Evolutionary conservation across 805 yeast genomes (phyloP), one percentile per base, ranked within the genome.

Genomic region (Saccharomycopsis sp.): DNA sequence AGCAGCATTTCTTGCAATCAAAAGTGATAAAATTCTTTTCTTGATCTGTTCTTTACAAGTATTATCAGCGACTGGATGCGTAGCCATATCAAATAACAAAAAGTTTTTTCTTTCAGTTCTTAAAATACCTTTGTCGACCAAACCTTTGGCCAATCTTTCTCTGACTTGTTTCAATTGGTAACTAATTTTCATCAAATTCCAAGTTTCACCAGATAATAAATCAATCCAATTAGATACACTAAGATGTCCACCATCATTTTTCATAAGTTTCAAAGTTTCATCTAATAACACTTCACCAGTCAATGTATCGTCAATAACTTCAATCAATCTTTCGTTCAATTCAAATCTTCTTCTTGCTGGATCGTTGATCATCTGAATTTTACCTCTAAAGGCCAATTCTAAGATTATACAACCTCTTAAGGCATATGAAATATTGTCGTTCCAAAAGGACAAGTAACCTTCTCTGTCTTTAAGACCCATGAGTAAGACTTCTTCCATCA

Each of bases 151-250:
- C 49, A 92, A 69, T 52, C 98, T 72, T 62, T 92, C 98, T 56
- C 98, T 76, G 4, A 92, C 98, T 64, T 92, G 98, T 57, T 92
- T 92, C 59, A 92, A 72, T 63, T 92, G 98, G 64, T 89, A 92
- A 55, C 80, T 82, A 52, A 89, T 87, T 58, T 92, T 92, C 74
- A 88, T 72, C 51, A 92, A 64, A 61, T 89, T 92, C 98, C 98
- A 92, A 4, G 98, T 92, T 60, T 92, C 98, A 34, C 94, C 98
- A 47, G 87, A 75, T 47, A 92, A 70, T 44, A 89, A 70, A 58
- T 92, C 97, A 51, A 92, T 85, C 98, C 98, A 92, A 49, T 78
- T 78, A 31, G 82, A 71, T 33, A 92, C 88, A 26, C 86, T 73
- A 53, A 85, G 67, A 52, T 74, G 70, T 39, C 84, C 79, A 45